Percentiles rank a stretch among this genome's conserved stretches.
Conservation (phyloP, 441 rosid species). For the Pelargonium australe region DNA sequence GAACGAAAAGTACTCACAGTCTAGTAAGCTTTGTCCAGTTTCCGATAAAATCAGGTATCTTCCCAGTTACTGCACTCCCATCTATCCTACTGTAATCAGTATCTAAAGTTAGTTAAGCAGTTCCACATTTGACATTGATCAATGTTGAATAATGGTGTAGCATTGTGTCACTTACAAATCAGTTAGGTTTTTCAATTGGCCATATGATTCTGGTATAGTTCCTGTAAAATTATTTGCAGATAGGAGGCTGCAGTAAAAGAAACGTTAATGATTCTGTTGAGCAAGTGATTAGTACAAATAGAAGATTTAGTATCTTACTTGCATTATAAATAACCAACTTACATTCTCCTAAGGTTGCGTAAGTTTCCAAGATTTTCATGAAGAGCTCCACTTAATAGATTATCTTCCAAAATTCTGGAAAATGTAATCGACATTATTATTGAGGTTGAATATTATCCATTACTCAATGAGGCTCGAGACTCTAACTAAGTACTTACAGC, state of each 20-base stretch:
- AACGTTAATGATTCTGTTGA: too few relatives aligned
- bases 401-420: constrained; percentile 55
- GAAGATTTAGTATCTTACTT: too few relatives aligned
- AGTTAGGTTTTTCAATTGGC: constrained; percentile 48
- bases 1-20: constrained; percentile 41
- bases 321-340: constrained; percentile 18
- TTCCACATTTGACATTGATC: background rate
- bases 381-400: constrained; percentile 52
- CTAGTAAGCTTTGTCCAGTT: constrained; percentile 55
- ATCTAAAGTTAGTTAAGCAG: constrained; percentile 8
- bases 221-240: constrained; percentile 66
- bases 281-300: too few relatives aligned
- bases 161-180: constrained; percentile 58
- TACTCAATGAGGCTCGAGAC: background rate
- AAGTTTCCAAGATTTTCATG: constrained; percentile 58
- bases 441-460: background rate
- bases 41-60: constrained; percentile 72
- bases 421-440: constrained; percentile 1
- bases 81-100: constrained; percentile 58
- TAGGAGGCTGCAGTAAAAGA: constrained; percentile 34
- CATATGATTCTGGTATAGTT: constrained; percentile 53
- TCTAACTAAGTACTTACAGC: constrained; percentile 40
- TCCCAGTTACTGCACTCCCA: constrained; percentile 64
- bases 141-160: too few relatives aligned
- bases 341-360: constrained; percentile 45